Evolutionary conservation across 2,329 filamentous ascomycete species (phyloP), one percentile per base, ranked within the genome.

Genomic region (Harringtonia aguacate): DNA sequence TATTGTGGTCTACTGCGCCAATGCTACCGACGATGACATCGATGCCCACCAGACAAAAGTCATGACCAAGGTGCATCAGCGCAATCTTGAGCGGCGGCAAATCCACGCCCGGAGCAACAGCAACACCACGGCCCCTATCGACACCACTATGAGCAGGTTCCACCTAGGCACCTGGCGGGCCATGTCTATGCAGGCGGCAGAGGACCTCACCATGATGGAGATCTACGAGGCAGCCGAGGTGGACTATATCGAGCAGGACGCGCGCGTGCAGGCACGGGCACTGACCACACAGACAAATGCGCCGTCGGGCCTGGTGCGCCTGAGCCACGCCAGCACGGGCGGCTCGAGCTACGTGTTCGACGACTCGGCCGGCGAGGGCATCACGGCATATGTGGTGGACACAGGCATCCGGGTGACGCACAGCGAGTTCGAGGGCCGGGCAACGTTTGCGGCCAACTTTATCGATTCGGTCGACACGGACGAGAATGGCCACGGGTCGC

Each of bases 1-100:
- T 60, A 81, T 83, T 49, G 76, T 81, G 44, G 76, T 82, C 46
- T 81, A 79, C 65, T 76, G 80, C 58, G 65, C 64, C 50, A 70
- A 67, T 44, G 69, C 68, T 51, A 64, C 61, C 48, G 61, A 69
- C 20, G 67, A 66, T 15, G 61, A 62, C 31, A 69, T 81, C 53
- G 58, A 63, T 31, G 43, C 66, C 39, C 72, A 77, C 57, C 62
- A 75, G 54, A 58, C 63, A 28, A 64, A 60, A 45, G 66, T 78
- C 54, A 66, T 62, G 45, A 55, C 65, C 35, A 58, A 69, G 36
- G 58, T 81, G 45, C 63, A 70, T 57, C 78, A 73, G 61, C 73
- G 75, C 52, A 66, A 65, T 31, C 53, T 68, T 17, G 53, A 60
- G 40, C 73, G 73, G 43, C 64, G 66, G 37, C 48, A 61, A 10